phyloP scores from a whole-genome alignment of 805 yeast species.

The Teunomyces tritomae region DNA sequence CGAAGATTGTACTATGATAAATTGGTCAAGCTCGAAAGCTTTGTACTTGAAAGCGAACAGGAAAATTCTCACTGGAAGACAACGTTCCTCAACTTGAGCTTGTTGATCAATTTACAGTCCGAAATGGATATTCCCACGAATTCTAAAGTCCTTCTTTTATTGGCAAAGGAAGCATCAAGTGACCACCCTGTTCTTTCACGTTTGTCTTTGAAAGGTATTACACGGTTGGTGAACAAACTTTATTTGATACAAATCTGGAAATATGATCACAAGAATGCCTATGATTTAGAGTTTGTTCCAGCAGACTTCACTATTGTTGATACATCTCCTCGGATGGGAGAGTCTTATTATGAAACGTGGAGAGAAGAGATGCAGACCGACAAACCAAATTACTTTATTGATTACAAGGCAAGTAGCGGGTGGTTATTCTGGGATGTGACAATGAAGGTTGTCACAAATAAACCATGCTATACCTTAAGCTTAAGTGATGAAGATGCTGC shows the following conservation, averaged over 20 bases:
- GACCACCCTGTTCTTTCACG: conserved; percentile 69
- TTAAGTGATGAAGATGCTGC: conserved; percentile 42
- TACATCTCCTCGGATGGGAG: conserved; percentile 33
- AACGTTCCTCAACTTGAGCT: conserved; percentile 45
- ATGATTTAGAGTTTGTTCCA: conserved; percentile 33
- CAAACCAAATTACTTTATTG: conserved; percentile 54
- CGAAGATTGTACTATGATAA: conserved; percentile 40
- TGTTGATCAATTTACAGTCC: conserved; percentile 52
- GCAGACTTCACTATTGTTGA: conserved; percentile 41
- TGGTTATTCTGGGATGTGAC: conserved; percentile 74
- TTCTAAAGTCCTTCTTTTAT: conserved; percentile 37
- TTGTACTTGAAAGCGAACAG: conserved; percentile 24
- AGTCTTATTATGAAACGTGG: conserved; percentile 43
- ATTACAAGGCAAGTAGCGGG: conserved; percentile 55
- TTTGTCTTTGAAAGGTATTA: conserved; percentile 57
- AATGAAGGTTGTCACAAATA: conserved; percentile 44
- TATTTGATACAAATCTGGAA: conserved; percentile 43
- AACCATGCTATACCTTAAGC: conserved; percentile 20
- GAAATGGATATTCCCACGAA: conserved; percentile 48
- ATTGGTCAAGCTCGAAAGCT: conserved; percentile 43
- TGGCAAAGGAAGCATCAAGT: conserved; percentile 49
- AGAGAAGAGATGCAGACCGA: conserved; percentile 50
- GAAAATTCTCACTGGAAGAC: conserved; percentile 55
- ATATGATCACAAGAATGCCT: conserved; percentile 46
- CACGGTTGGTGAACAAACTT: conserved; percentile 45